These are phyloP conservation scores for Picea abies DNA, from an alignment of 83 land plant species.

Conservation along the genomic window DNA sequence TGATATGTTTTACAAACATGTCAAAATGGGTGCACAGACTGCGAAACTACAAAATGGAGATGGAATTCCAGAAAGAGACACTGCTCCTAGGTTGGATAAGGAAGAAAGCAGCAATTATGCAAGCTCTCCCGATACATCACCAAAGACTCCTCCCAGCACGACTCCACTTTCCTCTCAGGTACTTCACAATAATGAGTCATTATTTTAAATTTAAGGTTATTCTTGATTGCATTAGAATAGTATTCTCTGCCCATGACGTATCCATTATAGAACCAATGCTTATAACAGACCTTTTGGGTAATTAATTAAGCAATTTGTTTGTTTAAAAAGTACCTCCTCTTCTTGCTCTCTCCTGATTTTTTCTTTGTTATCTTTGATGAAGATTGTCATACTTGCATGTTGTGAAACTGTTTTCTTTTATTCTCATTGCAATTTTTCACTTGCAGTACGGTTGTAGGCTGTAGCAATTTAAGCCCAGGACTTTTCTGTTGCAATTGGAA, in stretches of 20 bases:
- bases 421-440: too few species aligned
- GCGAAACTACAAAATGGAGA: slow-evolving; percentile 26
- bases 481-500: background rate
- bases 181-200: slow-evolving; percentile 3
- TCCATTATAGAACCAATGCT: background rate
- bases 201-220: background rate
- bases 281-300: too few species aligned
- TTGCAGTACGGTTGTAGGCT: background rate
- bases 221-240: background rate
- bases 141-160: slow-evolving; percentile 28
- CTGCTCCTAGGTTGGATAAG: slow-evolving; percentile 32
- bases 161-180: slow-evolving; percentile 38
- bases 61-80: slow-evolving; percentile 25
- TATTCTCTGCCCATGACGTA: background rate
- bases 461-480: background rate
- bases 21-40: slow-evolving; percentile 10
- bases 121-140: slow-evolving; percentile 40
- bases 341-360: background rate
- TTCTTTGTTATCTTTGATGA: background rate
- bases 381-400: background rate
- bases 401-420: background rate
- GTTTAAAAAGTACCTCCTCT: background rate
- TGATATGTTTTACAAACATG: background rate
- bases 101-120: slow-evolving; percentile 32
- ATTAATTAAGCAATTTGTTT: background rate